Base-by-base conservation (phyloP, 768 basidiomycete species). In the Multifurca ochricompacta region DNA sequence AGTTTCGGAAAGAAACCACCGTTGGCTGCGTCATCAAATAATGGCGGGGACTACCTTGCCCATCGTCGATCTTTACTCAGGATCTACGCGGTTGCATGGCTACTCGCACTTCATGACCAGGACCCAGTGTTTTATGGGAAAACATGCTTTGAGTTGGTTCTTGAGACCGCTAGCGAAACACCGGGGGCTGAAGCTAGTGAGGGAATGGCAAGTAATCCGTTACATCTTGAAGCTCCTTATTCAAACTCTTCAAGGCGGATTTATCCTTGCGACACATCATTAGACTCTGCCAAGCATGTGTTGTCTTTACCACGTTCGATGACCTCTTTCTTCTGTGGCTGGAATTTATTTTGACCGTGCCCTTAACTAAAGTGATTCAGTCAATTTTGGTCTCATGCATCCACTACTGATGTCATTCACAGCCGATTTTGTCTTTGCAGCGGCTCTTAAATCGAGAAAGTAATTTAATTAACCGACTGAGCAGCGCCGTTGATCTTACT, bases 41-140 rank as follows among this genome's bases (percentile, higher is more conserved):
- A 81, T 64, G 85, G 87, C 0, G 80, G 84, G 18, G 82, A 86
- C 58, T 91, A 89, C 65, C 71, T 87, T 41, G 76, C 78, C 14
- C 73, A 77, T 23, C 72, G 88, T 35, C 73, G 77, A 35, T 67
- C 71, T 2, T 67, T 91, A 19, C 67, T 81, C 47, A 62, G 67
- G 18, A 74, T 71, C 59, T 88, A 86, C 64, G 83, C 75, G 13
- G 64, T 73, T 16, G 77, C 76, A 19, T 92, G 90, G 90, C 70
- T 91, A 40, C 69, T 75, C 27, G 81, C 83, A 34, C 67, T 91
- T 23, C 84, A 88, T 65, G 73, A 82, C 45, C 77, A 79, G 49
- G 80, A 85, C 62, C 60, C 76, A 18, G 67, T 65, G 1, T 64
- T 72, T 7, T 91, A 87, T 64, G 72, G 74, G 9, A 63, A 67